A percentile compares a stretch with the other conserved stretches of the same genome.
These are phyloP conservation scores for Aspergillus conjunctus DNA, from an alignment of 495 filamentous ascomycete genomes.

Conservation along the genomic window DNA sequence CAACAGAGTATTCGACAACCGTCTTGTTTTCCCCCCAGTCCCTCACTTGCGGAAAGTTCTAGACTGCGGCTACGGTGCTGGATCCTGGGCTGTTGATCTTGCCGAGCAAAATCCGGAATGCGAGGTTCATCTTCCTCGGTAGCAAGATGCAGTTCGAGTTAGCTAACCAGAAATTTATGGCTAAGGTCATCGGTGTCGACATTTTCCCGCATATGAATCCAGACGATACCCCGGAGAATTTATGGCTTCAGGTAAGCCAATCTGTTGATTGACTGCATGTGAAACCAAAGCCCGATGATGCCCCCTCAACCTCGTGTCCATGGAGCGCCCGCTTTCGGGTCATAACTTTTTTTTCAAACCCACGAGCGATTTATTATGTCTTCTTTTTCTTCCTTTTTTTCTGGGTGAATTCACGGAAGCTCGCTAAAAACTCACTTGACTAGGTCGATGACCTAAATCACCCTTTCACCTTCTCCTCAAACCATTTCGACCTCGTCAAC, in stretches of 20 bases:
- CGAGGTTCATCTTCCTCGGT: conserved; percentile 55
- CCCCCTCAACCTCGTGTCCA: not conserved
- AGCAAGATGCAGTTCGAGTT: not conserved
- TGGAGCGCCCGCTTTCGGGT: too few species aligned
- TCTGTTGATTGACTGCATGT: not conserved
- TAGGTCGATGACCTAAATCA: conserved; percentile 79
- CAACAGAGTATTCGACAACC: conserved; percentile 69
- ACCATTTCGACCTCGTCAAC: conserved; percentile 88
- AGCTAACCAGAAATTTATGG: conserved; percentile 26
- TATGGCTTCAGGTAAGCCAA: conserved; percentile 64
- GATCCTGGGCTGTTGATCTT: conserved; percentile 60
- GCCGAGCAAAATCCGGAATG: conserved; percentile 70
- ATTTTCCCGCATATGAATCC: conserved; percentile 75
- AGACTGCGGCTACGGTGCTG: conserved; percentile 77
- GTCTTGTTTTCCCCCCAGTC: conserved; percentile 80
- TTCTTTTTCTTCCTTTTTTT: too few species aligned
- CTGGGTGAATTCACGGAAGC: not conserved
- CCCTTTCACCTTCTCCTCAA: conserved; percentile 70
- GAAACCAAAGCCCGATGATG: not conserved
- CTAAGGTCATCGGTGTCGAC: conserved; percentile 79
- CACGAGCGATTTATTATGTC: too few species aligned
- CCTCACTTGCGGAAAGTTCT: conserved; percentile 63
- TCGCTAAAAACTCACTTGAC: conserved; percentile 29
- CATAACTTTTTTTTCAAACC: not conserved
- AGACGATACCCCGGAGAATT: conserved; percentile 66